These are phyloP conservation scores for Sclerotinia spermophila DNA, from an alignment of 2,329 filamentous ascomycete species.

Conservation along the genomic window DNA sequence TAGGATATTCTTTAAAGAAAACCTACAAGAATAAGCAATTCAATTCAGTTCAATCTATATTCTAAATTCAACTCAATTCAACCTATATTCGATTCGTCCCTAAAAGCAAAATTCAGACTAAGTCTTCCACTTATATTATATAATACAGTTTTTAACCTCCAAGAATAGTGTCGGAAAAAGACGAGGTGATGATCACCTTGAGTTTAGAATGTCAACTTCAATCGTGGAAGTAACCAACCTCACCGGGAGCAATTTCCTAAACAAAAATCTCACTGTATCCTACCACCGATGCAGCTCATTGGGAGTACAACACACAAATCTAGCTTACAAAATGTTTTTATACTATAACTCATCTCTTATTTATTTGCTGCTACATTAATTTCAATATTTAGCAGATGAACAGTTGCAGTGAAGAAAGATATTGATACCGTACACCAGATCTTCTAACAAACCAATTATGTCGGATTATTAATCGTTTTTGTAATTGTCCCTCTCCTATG, in stretches of 20 bases:
- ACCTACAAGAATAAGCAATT: too few relatives aligned
- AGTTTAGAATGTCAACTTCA: neutral
- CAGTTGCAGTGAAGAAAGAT: neutral
- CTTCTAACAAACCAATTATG: neutral
- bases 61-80: too few relatives aligned
- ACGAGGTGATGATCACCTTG: neutral
- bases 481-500: constrained; percentile 10
- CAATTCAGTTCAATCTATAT: too few relatives aligned
- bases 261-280: neutral
- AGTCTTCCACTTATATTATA: too few relatives aligned
- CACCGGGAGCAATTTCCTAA: neutral
- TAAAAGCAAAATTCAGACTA: too few relatives aligned
- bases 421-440: neutral
- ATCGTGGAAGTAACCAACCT: neutral
- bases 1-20: too few relatives aligned
- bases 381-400: neutral
- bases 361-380: neutral
- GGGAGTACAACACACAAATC: neutral
- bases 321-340: neutral
- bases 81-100: too few relatives aligned
- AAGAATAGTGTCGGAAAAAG: neutral
- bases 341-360: neutral
- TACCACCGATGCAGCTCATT: neutral
- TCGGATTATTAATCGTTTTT: constrained; percentile 19
- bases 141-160: too few relatives aligned